Evolutionary conservation across 352 stramenopile genomes (phyloP).

Genomic region (Aphanomyces stellatus): DNA sequence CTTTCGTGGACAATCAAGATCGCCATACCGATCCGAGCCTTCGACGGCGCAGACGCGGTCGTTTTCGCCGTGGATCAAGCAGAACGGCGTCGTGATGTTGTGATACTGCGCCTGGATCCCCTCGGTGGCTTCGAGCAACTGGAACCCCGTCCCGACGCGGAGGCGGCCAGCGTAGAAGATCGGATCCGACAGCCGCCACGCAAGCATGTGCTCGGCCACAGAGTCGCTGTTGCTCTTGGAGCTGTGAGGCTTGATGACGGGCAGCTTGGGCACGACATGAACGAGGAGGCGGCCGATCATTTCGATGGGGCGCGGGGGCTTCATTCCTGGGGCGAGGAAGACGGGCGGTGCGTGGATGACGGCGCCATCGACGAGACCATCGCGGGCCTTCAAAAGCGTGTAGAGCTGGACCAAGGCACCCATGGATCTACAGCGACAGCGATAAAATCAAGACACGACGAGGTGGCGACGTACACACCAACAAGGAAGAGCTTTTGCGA

Average conservation of each 20-base stretch:
- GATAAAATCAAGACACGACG: no score
- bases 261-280: constrained; percentile 50
- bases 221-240: constrained; percentile 33
- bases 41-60: constrained; percentile 62
- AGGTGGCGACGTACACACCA: constrained; percentile 37
- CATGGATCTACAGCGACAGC: constrained; percentile 40
- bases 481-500: constrained; percentile 62
- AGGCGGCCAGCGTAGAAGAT: constrained; percentile 69
- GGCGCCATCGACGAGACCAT: constrained; percentile 53
- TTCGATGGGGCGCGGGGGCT: constrained; percentile 38
- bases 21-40: constrained; percentile 39
- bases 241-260: constrained; percentile 21
- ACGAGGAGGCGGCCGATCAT: constrained; percentile 39
- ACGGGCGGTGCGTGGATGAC: constrained; percentile 62
- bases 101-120: constrained; percentile 46
- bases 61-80: constrained; percentile 62
- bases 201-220: constrained; percentile 41
- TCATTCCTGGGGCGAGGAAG: constrained; percentile 49
- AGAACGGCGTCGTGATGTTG: constrained; percentile 58
- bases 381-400: constrained; percentile 37
- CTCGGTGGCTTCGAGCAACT: constrained; percentile 50
- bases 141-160: constrained; percentile 59
- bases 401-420: constrained; percentile 57
- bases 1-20: background rate
- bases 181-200: constrained; percentile 44